These are phyloP conservation scores for Pythium aristosporum DNA, from an alignment of 352 stramenopile genomes.

Conservation along the genomic window DNA sequence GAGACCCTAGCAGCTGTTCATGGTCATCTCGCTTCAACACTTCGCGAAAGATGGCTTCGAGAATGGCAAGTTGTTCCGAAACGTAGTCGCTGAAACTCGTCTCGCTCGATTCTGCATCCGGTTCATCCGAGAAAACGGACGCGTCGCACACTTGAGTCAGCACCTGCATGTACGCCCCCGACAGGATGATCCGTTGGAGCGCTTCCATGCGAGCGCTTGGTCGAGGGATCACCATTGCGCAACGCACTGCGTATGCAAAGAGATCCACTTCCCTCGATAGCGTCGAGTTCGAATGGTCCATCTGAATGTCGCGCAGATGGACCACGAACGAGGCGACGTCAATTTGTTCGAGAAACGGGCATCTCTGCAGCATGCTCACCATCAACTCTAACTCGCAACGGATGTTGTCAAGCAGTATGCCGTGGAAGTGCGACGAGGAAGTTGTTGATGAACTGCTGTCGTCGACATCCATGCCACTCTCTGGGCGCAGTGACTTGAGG, in stretches of 20 bases:
- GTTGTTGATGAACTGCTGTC: background rate
- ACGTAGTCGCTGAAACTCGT: constrained; percentile 20
- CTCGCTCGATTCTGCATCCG: background rate
- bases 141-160: constrained; percentile 26
- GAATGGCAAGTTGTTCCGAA: constrained; percentile 27
- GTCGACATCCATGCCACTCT: background rate
- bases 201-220: constrained; percentile 26
- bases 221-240: constrained; percentile 29
- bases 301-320: constrained; percentile 26
- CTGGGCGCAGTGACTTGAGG: constrained; percentile 17
- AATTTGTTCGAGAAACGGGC: constrained; percentile 42
- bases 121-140: constrained; percentile 16
- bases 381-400: constrained; percentile 27
- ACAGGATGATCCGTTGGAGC: constrained; percentile 33
- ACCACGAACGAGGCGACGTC: constrained; percentile 38
- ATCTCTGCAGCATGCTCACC: constrained; percentile 38
- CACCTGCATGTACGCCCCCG: constrained; percentile 33
- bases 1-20: constrained; percentile 25
- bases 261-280: constrained; percentile 26
- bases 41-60: constrained; percentile 30
- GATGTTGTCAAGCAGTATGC: constrained; percentile 14
- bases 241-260: constrained; percentile 28
- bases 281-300: background rate
- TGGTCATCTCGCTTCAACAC: constrained; percentile 22
- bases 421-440: background rate